Evolutionary conservation across 2,329 filamentous ascomycete genomes (phyloP), one percentile per base, ranked within the genome.

Genomic region (Lachnellula occidentalis): DNA sequence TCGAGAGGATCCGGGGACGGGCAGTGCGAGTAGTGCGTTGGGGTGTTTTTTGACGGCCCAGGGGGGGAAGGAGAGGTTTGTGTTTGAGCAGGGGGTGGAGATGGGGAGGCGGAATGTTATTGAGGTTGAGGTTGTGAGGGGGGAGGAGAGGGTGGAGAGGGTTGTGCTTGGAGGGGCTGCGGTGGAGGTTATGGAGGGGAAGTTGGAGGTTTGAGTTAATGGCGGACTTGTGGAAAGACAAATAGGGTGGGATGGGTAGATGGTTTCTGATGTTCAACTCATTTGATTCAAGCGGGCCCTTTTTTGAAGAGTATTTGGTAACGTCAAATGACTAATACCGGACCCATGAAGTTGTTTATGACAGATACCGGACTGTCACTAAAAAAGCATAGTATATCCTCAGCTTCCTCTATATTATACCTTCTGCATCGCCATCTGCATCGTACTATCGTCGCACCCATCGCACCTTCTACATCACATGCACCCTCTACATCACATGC

Each of bases 61-160:
- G 50, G 67, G 66, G 43, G 66, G 58, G n/a, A 67, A 63, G 59
- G 65, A 45, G 60, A 56, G 8, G 6, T 64, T 52, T 56, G 72
- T 76, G 54, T 71, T 87, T 58, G 79, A 79, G 55, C 85, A 88
- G 70, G 85, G 84, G 0, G 81, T 86, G 9, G 84, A 88, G 70
- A 86, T 87, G 79, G 83, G 82, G 42, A 61, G 53, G 42, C 42
- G 37, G 27, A 65, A 63, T 57, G 51, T 64, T n/a, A 66, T 65
- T 50, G 45, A 24, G 19, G 63, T 64, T 3, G 59, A 64, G 42
- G 64, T 65, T 43, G 57, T 43, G 34, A 50, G 41, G 34, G 37
- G 36, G 14, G 54, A 48, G 4, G 51, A 9, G n/a, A 53, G 22
- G 21, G 55, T 66, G 19, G 50, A 60, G 34, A 59, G 54, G 12